Evolutionary conservation across 352 stramenopile genomes (phyloP), one percentile per base, ranked within the genome.

Genomic region (Phytophthora kernoviae): DNA sequence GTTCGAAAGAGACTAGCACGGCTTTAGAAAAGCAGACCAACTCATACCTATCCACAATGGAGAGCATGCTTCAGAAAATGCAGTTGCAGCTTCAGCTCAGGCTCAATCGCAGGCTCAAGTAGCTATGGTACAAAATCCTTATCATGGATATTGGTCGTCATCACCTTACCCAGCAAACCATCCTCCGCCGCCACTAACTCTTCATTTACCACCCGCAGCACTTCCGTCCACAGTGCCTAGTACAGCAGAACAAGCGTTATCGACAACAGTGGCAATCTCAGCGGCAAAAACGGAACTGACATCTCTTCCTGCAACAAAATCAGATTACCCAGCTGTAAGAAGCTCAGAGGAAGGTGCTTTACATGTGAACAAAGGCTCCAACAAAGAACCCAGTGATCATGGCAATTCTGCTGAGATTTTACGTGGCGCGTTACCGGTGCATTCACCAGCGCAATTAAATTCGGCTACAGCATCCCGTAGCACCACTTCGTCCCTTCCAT

Each of bases 31-130:
- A 72, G 20, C 62, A 81, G 42, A 60, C 58, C n/a, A 70, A 33
- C 39, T 49, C 63, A 32, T 79, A 75, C 27, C 45, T 81, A 37
- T 64, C 70, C 7, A 70, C 70, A 9, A 87, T 91, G 53, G 79
- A 91, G 20, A 46, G 58, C 43, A 53, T 84, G 37, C 61, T 91
- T 39, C 77, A 89, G 27, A 81, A 86, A 51, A 79, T 91, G 75
- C 73, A 88, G 56, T 49, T 84, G 11, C 81, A 90, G 49, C 64
- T 88, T n/a, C 79, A 90, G 36, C 41, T 70, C 69, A 77, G 46
- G 9, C 59, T 4, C 69, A 75, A 20, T 59, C 65, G 15, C 64
- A 75, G 15, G 50, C 49, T 54, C 62, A 67, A 41, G 41, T 73
- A 49, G 26, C 50, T 15, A 68, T 62, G 42, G 41, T 43, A 4